phyloP scores from a whole-genome alignment of 2,329 filamentous ascomycete genomes.

The Claviceps capensis region DNA sequence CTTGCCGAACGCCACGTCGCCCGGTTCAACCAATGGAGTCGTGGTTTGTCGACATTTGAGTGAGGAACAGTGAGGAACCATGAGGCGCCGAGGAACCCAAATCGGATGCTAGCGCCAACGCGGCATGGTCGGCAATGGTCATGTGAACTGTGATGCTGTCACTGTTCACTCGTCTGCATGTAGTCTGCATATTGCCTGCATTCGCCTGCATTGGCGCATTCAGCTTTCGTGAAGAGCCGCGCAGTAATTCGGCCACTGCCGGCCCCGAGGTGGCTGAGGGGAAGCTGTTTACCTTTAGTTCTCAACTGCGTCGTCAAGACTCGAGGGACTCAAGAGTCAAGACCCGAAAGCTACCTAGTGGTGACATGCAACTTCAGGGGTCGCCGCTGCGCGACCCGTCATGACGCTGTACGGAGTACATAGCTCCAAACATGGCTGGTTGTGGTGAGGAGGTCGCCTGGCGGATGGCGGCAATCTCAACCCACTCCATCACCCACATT shows the following conservation, averaged over 20 bases:
- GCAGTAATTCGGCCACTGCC: not conserved
- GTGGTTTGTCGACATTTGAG: not conserved
- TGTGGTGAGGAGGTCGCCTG: not conserved
- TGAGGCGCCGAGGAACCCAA: constrained; percentile 7
- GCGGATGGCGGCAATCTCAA: not conserved
- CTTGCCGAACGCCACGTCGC: constrained; percentile 4
- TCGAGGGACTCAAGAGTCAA: not conserved
- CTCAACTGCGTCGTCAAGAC: not conserved
- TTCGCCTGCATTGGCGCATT: not conserved
- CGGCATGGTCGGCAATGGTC: constrained; percentile 12
- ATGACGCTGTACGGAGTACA: not conserved
- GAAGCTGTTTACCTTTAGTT: not conserved
- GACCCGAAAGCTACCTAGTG: not conserved
- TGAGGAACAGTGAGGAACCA: not conserved
- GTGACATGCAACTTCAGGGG: not conserved
- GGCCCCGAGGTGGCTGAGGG: not conserved
- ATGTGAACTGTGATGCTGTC: too few species aligned
- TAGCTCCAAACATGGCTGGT: not conserved
- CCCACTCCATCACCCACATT: not conserved
- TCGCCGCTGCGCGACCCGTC: not conserved
- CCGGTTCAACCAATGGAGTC: constrained; percentile 4
- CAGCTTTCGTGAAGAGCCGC: constrained; percentile 5
- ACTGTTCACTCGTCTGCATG: not conserved
- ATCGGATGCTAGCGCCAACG: constrained; percentile 15
- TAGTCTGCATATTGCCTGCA: constrained; percentile 4